Evolutionary conservation across 306 rosid species (phyloP).

Genomic region (Malus asiatica): DNA sequence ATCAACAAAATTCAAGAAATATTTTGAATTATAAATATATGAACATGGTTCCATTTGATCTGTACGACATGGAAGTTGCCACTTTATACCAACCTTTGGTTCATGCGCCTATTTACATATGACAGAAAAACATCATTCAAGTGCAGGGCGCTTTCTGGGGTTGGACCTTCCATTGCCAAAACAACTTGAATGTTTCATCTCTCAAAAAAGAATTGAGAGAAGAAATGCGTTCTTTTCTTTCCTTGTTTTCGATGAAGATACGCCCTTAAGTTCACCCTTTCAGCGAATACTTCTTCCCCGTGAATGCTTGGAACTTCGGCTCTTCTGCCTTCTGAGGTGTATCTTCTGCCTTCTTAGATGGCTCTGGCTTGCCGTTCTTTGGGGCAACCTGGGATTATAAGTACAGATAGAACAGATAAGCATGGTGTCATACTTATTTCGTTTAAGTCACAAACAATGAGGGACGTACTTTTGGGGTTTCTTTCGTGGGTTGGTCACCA

Average conservation of each 20-base stretch:
- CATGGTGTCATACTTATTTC: background rate
- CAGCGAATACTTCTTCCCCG: conserved; percentile 47
- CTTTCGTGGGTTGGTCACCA: conserved; percentile 3
- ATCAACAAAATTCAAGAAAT: background rate
- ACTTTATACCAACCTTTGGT: background rate
- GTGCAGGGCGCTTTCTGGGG: background rate
- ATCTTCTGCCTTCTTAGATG: conserved; percentile 19
- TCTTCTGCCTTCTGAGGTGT: conserved; percentile 19
- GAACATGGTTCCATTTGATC: background rate
- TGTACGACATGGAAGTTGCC: background rate
- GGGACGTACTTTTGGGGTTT: conserved; percentile 29
- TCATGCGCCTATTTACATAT: background rate
- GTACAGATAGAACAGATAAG: background rate
- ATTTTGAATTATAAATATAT: background rate
- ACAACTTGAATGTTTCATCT: background rate
- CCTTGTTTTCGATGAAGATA: background rate
- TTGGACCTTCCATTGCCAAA: background rate
- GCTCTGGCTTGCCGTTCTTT: conserved; percentile 17
- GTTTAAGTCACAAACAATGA: background rate
- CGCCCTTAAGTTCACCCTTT: conserved; percentile 11
- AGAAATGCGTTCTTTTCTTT: background rate
- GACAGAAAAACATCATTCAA: background rate
- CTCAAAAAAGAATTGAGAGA: background rate
- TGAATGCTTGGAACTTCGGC: conserved; percentile 46
- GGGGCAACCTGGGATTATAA: conserved; percentile 16